A percentile compares a stretch with the other conserved stretches of the same genome.
These are phyloP conservation scores for Colletotrichum sp. DNA, from an alignment of 2,329 filamentous ascomycete species.

Conservation along the genomic window DNA sequence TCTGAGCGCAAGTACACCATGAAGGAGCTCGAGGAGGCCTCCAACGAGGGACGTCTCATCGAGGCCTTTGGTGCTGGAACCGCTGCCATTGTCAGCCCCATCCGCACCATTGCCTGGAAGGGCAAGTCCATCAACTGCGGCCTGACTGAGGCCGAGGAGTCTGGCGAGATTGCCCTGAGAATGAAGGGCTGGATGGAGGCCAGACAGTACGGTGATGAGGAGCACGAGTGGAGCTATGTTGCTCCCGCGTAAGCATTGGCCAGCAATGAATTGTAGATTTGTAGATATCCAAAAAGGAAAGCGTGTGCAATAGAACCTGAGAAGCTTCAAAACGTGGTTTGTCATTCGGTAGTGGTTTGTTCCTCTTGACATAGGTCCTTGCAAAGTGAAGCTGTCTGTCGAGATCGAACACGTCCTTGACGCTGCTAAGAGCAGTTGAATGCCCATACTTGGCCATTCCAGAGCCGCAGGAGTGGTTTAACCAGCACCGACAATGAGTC, in stretches of 20 bases:
- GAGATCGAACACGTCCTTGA: neutral
- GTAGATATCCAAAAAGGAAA: constrained; percentile 14
- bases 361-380: neutral
- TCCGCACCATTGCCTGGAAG: constrained; percentile 89
- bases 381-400: neutral
- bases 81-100: constrained; percentile 90
- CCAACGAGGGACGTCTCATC: constrained; percentile 82
- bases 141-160: constrained; percentile 80
- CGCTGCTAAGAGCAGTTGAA: neutral
- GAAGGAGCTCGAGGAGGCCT: constrained; percentile 80
- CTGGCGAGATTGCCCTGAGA: constrained; percentile 80
- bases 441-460: neutral
- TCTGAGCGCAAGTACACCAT: constrained; percentile 93
- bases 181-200: constrained; percentile 98
- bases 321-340: neutral
- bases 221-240: constrained; percentile 86
- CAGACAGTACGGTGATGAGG: constrained; percentile 93
- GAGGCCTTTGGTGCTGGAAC: constrained; percentile 96
- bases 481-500: neutral
- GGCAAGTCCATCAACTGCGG: constrained; percentile 84
- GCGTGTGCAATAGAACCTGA: constrained; percentile 12
- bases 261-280: constrained; percentile 3
- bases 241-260: constrained; percentile 34
- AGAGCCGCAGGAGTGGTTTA: neutral
- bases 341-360: neutral